These are phyloP conservation scores for Draba incana DNA, from an alignment of 345 rosid species.

Conservation along the genomic window DNA sequence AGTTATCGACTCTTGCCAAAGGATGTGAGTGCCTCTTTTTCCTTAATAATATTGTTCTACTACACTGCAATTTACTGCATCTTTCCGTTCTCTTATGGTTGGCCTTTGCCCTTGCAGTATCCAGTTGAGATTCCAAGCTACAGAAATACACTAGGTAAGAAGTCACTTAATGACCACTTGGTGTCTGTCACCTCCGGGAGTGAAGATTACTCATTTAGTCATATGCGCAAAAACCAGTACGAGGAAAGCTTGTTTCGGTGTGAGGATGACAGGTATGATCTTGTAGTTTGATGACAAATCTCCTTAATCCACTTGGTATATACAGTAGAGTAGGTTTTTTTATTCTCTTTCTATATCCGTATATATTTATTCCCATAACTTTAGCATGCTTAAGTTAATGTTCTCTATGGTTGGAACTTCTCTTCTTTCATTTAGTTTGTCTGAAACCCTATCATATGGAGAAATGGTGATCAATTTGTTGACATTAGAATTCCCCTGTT, in stretches of 20 bases:
- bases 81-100: conserved; percentile 28
- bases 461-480: conserved; percentile 12
- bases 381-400: conserved; percentile 20
- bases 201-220: conserved; percentile 97
- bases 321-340: conserved; percentile 4
- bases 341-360: neutral
- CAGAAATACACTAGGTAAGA: conserved; percentile 74
- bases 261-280: conserved; percentile 92
- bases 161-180: conserved; percentile 90
- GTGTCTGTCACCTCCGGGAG: conserved; percentile 98
- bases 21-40: conserved; percentile 55
- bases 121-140: conserved; percentile 78
- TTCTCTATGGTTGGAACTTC: conserved; percentile 8
- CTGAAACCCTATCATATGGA: conserved; percentile 6
- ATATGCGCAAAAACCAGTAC: conserved; percentile 98
- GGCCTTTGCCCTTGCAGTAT: conserved; percentile 60
- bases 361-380: neutral
- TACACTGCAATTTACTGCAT: conserved; percentile 12
- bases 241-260: conserved; percentile 97
- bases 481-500: neutral
- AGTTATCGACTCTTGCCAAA: conserved; percentile 94
- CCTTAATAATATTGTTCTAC: conserved; percentile 17
- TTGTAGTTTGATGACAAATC: conserved; percentile 17
- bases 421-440: conserved; percentile 20
- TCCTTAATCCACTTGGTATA: neutral